Evolutionary conservation across 1,284 basidiomycete genomes (phyloP), one percentile per base, ranked within the genome.

Genomic region (Ustilago xerochloae): DNA sequence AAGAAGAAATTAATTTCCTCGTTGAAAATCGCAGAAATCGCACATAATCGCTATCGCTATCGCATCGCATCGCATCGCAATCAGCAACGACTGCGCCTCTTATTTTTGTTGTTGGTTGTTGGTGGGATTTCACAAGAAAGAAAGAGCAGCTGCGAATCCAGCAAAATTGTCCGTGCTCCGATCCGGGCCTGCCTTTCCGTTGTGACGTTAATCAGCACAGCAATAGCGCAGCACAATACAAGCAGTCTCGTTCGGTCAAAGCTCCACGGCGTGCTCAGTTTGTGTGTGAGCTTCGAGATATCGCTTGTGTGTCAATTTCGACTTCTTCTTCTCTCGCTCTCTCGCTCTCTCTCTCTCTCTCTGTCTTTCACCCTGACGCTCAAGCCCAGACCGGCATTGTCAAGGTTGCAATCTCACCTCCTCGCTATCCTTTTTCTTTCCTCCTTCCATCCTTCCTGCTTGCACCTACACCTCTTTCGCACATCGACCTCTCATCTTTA

Each of bases 121-220:
- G 45, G 24, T 47, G 22, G 18, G 22, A 12, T 26, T 47, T 47
- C 24, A 26, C 35, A 16, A 36, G 35, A 36, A 43, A 43, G 41
- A 22, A 5, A 43, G 41, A 22, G 33, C 16, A 35, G 33, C 10
- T 35, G 33, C 33, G 18, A 43, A 43, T 6, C 18, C 13, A 24
- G 18, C 10, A 15, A 32, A 49, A 36, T 50, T 18, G 48, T 50
- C 48, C 48, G 48, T 50, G 48, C 48, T 50, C 30, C 20, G 47
- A 49, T 49, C 26, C 47, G 10, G 43, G 10, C 22, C 6, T 45
- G 29, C 47, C 16, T 36, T 16, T 9, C 6, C 35, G n/a, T n/a
- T n/a, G n/a, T n/a, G n/a, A n/a, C n/a, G n/a, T n/a, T n/a, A n/a
- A n/a, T n/a, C n/a, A n/a, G n/a, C n/a, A n/a, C n/a, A n/a, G n/a